These are phyloP conservation scores for Cercospora zeae-maydis DNA, from an alignment of 2,329 filamentous ascomycete species.

Conservation along the genomic window DNA sequence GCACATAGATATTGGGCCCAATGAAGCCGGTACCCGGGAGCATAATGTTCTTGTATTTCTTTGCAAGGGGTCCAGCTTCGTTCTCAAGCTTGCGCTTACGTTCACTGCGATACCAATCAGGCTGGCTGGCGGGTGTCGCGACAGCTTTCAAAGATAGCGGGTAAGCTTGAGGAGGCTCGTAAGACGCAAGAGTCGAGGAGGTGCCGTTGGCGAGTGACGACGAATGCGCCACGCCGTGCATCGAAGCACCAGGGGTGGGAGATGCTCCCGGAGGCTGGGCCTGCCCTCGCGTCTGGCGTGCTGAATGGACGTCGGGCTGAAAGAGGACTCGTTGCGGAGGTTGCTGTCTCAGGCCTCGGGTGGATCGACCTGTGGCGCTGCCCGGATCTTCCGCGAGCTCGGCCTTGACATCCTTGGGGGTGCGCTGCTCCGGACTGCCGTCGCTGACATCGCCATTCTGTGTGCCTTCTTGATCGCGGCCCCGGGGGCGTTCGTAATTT, in stretches of 20 bases:
- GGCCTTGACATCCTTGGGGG: slow-evolving; percentile 51
- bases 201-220: slow-evolving; percentile 29
- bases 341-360: slow-evolving; percentile 59
- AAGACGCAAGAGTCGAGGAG: slow-evolving; percentile 59
- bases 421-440: slow-evolving; percentile 43
- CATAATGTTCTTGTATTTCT: slow-evolving; percentile 53
- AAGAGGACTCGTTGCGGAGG: slow-evolving; percentile 81
- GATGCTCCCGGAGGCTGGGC: slow-evolving; percentile 34
- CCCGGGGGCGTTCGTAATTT: slow-evolving; percentile 60
- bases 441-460: slow-evolving; percentile 54
- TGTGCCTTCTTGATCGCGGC: slow-evolving; percentile 46
- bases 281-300: slow-evolving; percentile 59
- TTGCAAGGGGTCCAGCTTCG: slow-evolving; percentile 43
- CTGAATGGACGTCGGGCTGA: slow-evolving; percentile 70
- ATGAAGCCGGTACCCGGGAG: slow-evolving; percentile 58
- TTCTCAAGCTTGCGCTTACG: slow-evolving; percentile 46
- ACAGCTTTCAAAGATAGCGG: slow-evolving; percentile 68
- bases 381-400: slow-evolving; percentile 51
- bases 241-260: slow-evolving; percentile 46
- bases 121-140: slow-evolving; percentile 70
- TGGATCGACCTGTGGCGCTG: slow-evolving; percentile 35
- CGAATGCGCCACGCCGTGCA: slow-evolving; percentile 47
- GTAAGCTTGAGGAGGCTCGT: slow-evolving; percentile 63
- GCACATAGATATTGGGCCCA: slow-evolving; percentile 88
- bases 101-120: slow-evolving; percentile 61